phyloP scores from a whole-genome alignment of 1,284 basidiomycete genomes.

The Apiotrichum domesticum region DNA sequence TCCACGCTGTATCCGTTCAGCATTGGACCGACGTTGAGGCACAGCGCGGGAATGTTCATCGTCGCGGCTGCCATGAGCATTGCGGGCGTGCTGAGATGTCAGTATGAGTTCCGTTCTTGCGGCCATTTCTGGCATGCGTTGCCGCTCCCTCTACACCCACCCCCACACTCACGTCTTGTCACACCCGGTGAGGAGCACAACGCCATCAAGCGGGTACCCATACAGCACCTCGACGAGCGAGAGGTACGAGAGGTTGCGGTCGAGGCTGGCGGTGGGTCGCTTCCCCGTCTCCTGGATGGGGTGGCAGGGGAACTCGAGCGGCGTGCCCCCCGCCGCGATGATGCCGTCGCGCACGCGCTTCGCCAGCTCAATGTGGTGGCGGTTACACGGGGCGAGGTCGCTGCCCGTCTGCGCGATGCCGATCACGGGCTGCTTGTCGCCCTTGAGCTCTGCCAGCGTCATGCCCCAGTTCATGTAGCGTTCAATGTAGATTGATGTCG shows the following conservation, averaged over 20 bases:
- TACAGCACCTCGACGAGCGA: slow-evolving; percentile 43
- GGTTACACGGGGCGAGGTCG: slow-evolving; percentile 43
- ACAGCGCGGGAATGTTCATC: slow-evolving; percentile 42
- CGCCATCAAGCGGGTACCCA: slow-evolving; percentile 46
- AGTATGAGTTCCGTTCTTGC: not conserved
- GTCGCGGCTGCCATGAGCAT: slow-evolving; percentile 38
- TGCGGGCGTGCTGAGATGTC: slow-evolving; percentile 31
- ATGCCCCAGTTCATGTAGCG: slow-evolving; percentile 44
- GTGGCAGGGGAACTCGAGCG: slow-evolving; percentile 47
- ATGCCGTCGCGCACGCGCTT: slow-evolving; percentile 46
- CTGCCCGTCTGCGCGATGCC: slow-evolving; percentile 59
- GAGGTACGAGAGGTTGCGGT: slow-evolving; percentile 45
- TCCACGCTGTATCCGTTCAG: slow-evolving; percentile 43
- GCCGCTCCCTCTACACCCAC: no score
- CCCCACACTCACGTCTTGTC: slow-evolving; percentile 55
- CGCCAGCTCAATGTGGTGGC: slow-evolving; percentile 42
- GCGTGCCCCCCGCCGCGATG: slow-evolving; percentile 44
- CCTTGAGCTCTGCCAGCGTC: slow-evolving; percentile 32
- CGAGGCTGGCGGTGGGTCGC: slow-evolving; percentile 43
- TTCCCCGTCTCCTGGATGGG: slow-evolving; percentile 48
- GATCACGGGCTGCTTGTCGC: slow-evolving; percentile 81
- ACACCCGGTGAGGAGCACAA: slow-evolving; percentile 45
- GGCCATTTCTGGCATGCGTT: no score
- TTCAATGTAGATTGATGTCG: slow-evolving; percentile 38
- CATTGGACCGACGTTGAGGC: slow-evolving; percentile 43